These are phyloP conservation scores for Pseudocercospora fuligena DNA, from an alignment of 2,329 filamentous ascomycete genomes.

Conservation along the genomic window DNA sequence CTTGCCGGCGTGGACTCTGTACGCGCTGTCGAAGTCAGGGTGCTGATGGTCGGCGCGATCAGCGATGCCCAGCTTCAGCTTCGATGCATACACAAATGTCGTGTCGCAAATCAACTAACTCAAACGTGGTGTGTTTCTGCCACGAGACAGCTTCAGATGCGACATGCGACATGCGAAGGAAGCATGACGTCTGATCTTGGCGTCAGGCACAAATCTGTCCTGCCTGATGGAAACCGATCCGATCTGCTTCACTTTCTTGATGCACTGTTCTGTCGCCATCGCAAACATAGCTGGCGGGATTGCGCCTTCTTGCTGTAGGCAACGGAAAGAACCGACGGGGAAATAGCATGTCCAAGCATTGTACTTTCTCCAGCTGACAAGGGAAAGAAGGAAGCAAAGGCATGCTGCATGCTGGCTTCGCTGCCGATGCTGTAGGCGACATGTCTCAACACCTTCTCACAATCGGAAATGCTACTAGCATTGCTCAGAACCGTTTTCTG, in stretches of 20 bases:
- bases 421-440: too few relatives aligned
- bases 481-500: too few relatives aligned
- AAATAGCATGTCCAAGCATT: too few relatives aligned
- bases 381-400: background rate
- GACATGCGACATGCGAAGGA: background rate
- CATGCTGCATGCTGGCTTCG: background rate
- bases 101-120: background rate
- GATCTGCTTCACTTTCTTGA: background rate
- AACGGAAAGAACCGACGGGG: too few relatives aligned
- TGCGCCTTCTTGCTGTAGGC: background rate
- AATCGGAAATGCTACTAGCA: too few relatives aligned
- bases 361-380: background rate
- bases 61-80: background rate
- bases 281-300: background rate
- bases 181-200: background rate
- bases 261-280: background rate
- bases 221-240: background rate
- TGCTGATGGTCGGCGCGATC: background rate
- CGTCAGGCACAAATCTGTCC: background rate
- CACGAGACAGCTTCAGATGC: background rate
- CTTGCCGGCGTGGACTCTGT: conserved; percentile 26
- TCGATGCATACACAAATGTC: background rate
- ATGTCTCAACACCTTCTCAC: too few relatives aligned
- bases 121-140: too few relatives aligned
- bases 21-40: background rate